Evolutionary conservation across 257 asterid genomes (phyloP).

Genomic region (Rubia yunnanensis): DNA sequence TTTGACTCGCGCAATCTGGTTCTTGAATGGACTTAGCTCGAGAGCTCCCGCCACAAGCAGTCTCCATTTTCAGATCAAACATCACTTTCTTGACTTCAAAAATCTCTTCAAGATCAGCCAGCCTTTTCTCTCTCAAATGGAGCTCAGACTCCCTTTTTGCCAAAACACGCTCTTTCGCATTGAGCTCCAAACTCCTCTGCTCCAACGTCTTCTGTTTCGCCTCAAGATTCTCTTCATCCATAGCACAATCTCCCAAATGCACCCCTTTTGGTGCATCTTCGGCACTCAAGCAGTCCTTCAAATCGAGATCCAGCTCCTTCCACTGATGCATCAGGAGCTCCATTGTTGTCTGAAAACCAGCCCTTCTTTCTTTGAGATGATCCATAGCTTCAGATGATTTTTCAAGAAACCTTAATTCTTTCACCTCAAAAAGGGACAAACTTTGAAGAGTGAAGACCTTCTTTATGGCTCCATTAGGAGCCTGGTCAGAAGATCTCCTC

Average conservation of each 20-base stretch:
- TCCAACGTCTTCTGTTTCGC: not conserved
- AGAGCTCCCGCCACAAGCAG: not conserved
- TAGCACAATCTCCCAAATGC: no score
- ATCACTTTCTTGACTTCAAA: not conserved
- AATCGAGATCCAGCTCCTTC: not conserved
- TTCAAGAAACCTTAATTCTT: no score
- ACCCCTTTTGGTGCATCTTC: not conserved
- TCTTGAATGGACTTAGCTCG: not conserved
- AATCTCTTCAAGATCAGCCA: not conserved
- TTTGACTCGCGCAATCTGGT: not conserved
- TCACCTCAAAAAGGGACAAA: no score
- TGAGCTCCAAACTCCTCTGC: not conserved
- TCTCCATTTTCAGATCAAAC: not conserved
- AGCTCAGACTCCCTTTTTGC: not conserved
- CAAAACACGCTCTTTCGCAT: not conserved
- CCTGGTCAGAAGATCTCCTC: no score
- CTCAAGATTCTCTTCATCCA: not conserved
- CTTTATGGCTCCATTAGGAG: no score
- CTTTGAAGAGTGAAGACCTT: no score
- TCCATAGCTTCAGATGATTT: no score
- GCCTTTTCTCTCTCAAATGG: not conserved
- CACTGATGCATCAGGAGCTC: not conserved
- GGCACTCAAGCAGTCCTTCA: conserved; percentile 7
- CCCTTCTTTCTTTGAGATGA: no score
- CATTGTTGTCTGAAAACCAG: no score